Evolutionary conservation across 129 eudicot species (phyloP).

Genomic region (Cynara cardunculus): DNA sequence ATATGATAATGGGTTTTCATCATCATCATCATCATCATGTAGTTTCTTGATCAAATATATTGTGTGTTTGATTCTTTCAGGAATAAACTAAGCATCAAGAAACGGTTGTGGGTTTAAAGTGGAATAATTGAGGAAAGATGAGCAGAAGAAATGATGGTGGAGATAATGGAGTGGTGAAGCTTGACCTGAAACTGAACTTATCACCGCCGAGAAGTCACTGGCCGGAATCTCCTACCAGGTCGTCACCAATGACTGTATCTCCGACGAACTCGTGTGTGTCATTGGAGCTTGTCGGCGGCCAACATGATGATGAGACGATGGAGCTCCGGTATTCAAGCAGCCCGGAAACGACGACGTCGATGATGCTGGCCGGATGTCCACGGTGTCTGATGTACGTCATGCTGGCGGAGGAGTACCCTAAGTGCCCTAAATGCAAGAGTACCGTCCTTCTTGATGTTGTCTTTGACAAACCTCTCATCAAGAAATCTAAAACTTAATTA

Average conservation of each 20-base stretch:
- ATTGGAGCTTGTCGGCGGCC: constrained; percentile 38
- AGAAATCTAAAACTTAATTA: constrained; percentile 12
- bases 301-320: constrained; percentile 23
- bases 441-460: constrained; percentile 69
- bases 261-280: constrained; percentile 90
- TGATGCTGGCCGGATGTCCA: constrained; percentile 90
- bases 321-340: constrained; percentile 43
- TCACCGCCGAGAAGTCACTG: constrained; percentile 56
- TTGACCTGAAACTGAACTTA: constrained; percentile 70
- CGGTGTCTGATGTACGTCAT: constrained; percentile 89
- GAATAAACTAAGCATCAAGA: neutral
- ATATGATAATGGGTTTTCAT: constrained; percentile 13
- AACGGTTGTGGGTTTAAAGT: neutral
- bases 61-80: constrained; percentile 11
- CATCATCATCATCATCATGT: neutral
- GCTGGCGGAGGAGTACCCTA: constrained; percentile 70
- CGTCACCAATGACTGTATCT: constrained; percentile 37
- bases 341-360: constrained; percentile 70
- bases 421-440: constrained; percentile 92
- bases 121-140: too few relatives aligned
- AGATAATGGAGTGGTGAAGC: constrained; percentile 36
- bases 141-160: constrained; percentile 46
- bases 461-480: constrained; percentile 36
- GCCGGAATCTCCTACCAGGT: constrained; percentile 47
- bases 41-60: neutral